Evolutionary conservation across 2,329 filamentous ascomycete genomes (phyloP).

Genomic region (Gaeumannomyces sp.): DNA sequence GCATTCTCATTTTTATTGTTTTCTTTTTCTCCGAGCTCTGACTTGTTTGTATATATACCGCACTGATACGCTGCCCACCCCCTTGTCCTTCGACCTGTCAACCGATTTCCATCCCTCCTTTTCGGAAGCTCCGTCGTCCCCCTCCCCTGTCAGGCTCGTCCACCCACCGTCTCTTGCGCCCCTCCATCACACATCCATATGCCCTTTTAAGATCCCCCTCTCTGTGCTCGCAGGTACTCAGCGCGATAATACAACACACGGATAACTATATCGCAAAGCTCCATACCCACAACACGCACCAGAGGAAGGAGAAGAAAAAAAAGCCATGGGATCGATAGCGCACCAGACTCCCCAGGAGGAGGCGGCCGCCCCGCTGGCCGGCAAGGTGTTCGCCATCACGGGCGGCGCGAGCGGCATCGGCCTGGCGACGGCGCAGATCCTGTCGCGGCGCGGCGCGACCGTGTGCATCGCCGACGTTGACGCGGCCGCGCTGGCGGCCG

Average conservation of each 20-base stretch:
- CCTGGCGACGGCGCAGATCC: slow-evolving; percentile 31
- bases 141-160: neutral
- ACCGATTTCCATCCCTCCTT: neutral
- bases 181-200: neutral
- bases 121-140: neutral
- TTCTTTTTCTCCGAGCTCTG: neutral
- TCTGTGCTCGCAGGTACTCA: no score
- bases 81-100: neutral
- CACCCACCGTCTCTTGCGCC: neutral
- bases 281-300: neutral
- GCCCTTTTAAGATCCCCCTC: neutral
- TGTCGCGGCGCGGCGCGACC: slow-evolving; percentile 29
- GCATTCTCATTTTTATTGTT: neutral
- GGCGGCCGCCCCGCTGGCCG: slow-evolving; percentile 3
- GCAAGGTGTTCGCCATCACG: slow-evolving; percentile 40
- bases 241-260: neutral
- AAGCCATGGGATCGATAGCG: slow-evolving; percentile 6
- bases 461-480: slow-evolving; percentile 35
- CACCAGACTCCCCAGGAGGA: neutral
- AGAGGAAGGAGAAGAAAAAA: neutral
- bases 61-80: neutral
- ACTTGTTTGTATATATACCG: neutral
- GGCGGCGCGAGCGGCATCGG: slow-evolving; percentile 34
- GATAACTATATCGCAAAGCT: neutral
- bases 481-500: slow-evolving; percentile 21